Base-by-base conservation (phyloP, 345 rosid species). In the Barbarea vulgaris region DNA sequence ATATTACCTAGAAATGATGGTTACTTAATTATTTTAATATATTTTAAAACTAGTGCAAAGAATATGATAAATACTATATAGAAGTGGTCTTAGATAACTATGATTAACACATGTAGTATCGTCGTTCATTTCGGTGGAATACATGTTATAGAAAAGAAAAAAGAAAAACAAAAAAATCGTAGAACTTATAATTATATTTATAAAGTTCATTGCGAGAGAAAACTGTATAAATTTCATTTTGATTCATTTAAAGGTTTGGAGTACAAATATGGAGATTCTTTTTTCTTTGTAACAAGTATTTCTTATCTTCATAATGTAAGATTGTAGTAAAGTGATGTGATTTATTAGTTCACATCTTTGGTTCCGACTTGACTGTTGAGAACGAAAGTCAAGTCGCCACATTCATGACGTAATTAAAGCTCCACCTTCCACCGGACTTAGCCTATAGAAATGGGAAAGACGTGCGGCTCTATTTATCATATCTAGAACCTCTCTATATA, bases 391-490 rank as follows among this genome's bases (percentile, higher is more conserved):
- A 33, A 77, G 70, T 63, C 54, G 75, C 70, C 56, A 70, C 75
- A 76, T 61, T 47, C 57, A 69, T 69, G 51, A 69, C 64, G 65
- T 24, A 42, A 18, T 60, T 30, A 66, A 75, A 59, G 28, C 63
- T 75, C 63, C 48, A 75, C 69, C 74, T 50, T 60, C 74, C 63
- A 59, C 56, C 48, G 48, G 39, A 69, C 59, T 76, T 54, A n/a
- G 75, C 52, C 41, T 69, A 42, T n/a, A 18, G 6, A 57, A 9
- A n/a, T 55, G 46, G 31, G 36, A 64, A 63, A 53, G 21, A 30
- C 21, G 30, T 58, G 25, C 27, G n/a, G n/a, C 14, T 55, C 31
- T 42, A 42, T 3, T 6, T 11, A 69, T 37, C 24, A 39, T 68
- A 54, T 37, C 2, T 64, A 28, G 3, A 44, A 28, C n/a, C 11